These are phyloP conservation scores for Cucurbita maxima DNA, from an alignment of 306 rosid genomes.

Conservation along the genomic window DNA sequence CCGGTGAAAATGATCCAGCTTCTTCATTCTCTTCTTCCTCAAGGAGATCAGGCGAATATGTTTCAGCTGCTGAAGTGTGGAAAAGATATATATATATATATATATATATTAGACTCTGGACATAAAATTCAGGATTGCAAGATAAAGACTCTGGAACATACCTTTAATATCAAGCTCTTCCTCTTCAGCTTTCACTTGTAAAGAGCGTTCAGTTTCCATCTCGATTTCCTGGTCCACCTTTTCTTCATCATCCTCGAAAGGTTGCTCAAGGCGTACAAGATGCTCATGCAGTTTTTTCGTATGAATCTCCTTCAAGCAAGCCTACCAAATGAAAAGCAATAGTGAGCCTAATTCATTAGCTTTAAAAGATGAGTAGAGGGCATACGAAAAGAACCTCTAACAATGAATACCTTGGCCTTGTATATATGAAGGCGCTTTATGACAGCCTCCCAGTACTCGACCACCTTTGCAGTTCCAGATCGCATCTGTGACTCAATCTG, in stretches of 20 bases:
- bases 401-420: slow-evolving; percentile 75
- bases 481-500: slow-evolving; percentile 89
- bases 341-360: neutral
- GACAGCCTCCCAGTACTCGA: slow-evolving; percentile 94
- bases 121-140: neutral
- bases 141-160: slow-evolving; percentile 11
- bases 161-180: slow-evolving; percentile 40
- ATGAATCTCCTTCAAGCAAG: slow-evolving; percentile 84
- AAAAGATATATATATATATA: neutral
- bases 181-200: slow-evolving; percentile 25
- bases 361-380: neutral
- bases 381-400: slow-evolving; percentile 6
- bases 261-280: slow-evolving; percentile 55
- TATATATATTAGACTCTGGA: neutral
- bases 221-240: slow-evolving; percentile 32
- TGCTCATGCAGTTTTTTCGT: slow-evolving; percentile 68
- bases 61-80: slow-evolving; percentile 22
- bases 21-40: slow-evolving; percentile 36
- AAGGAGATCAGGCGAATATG: slow-evolving; percentile 58
- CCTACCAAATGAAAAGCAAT: slow-evolving; percentile 27
- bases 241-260: slow-evolving; percentile 36
- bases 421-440: slow-evolving; percentile 71
- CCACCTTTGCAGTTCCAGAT: slow-evolving; percentile 83
- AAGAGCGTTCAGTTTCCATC: slow-evolving; percentile 22
- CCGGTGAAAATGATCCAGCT: slow-evolving; percentile 83